These are phyloP conservation scores for Ramalina peruviana DNA, from an alignment of 495 filamentous ascomycete genomes.

Conservation along the genomic window DNA sequence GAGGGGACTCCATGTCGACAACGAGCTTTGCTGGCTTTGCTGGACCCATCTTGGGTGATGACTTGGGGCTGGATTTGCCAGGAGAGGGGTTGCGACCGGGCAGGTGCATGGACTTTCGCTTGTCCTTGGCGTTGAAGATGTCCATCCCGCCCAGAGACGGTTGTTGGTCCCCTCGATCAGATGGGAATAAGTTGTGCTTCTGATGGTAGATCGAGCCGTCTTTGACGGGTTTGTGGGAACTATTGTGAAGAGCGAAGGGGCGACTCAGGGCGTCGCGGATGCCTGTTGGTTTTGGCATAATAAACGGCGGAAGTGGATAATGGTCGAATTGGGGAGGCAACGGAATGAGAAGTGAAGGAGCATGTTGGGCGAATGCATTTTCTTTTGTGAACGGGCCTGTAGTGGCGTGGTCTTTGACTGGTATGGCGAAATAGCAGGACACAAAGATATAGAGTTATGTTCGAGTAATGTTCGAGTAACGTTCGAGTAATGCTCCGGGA, in stretches of 20 bases:
- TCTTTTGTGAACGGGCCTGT: not conserved
- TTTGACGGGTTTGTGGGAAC: not conserved
- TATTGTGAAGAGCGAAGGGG: slow-evolving; percentile 1
- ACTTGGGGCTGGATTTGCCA: slow-evolving; percentile 8
- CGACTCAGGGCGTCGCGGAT: slow-evolving; percentile 3
- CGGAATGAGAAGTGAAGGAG: not conserved
- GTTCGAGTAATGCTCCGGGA: not conserved
- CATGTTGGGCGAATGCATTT: not conserved
- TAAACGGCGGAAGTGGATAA: not conserved
- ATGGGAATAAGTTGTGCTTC: slow-evolving; percentile 9
- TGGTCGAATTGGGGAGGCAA: slow-evolving; percentile 5
- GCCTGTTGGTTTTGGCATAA: slow-evolving; percentile 10
- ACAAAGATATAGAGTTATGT: not conserved
- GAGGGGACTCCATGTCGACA: slow-evolving; percentile 79
- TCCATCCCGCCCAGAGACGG: slow-evolving; percentile 6
- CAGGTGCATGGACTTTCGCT: slow-evolving; percentile 4
- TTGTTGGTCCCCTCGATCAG: slow-evolving; percentile 1
- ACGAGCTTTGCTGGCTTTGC: slow-evolving; percentile 44
- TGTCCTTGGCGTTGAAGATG: slow-evolving; percentile 10
- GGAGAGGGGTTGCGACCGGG: slow-evolving; percentile 1
- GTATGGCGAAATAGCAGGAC: not conserved
- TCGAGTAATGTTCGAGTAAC: slow-evolving; percentile 4
- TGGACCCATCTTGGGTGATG: slow-evolving; percentile 11
- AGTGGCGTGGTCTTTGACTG: not conserved
- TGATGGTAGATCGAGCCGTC: slow-evolving; percentile 26